phyloP scores from a whole-genome alignment of 805 yeast genomes.

The Millerozyma acaciae region DNA sequence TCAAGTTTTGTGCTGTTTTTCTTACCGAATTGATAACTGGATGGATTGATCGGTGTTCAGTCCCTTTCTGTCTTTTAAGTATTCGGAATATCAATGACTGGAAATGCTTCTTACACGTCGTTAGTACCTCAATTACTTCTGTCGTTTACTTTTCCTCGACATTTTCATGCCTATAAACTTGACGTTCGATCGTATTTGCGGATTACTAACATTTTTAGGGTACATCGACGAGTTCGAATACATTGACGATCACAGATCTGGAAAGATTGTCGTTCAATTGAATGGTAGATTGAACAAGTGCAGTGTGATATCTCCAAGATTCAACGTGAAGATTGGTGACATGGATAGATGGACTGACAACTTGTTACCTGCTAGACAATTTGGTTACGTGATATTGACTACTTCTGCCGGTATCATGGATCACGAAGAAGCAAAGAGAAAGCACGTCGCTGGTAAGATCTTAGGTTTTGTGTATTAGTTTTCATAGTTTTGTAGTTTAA shows the following conservation, averaged over 20 bases:
- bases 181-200: neutral
- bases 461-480: constrained; percentile 92
- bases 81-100: constrained; percentile 75
- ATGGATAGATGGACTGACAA: constrained; percentile 98
- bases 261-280: constrained; percentile 93
- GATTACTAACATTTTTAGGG: constrained; percentile 37
- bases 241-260: constrained; percentile 98
- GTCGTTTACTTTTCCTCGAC: constrained; percentile 72
- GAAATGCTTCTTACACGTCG: constrained; percentile 68
- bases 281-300: constrained; percentile 98
- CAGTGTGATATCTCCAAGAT: constrained; percentile 98
- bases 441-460: constrained; percentile 98
- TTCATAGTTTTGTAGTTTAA: neutral
- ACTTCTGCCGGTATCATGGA: constrained; percentile 99
- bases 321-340: constrained; percentile 92
- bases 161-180: constrained; percentile 17
- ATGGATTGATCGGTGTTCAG: constrained; percentile 82
- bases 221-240: constrained; percentile 98
- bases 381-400: constrained; percentile 95
- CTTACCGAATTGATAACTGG: constrained; percentile 96
- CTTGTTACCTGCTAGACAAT: constrained; percentile 98
- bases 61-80: constrained; percentile 97
- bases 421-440: constrained; percentile 99
- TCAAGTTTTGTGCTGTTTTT: constrained; percentile 1
- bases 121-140: constrained; percentile 30